Evolutionary conservation across 495 filamentous ascomycete species (phyloP).

Genomic region (Aspergillus funiculosus): DNA sequence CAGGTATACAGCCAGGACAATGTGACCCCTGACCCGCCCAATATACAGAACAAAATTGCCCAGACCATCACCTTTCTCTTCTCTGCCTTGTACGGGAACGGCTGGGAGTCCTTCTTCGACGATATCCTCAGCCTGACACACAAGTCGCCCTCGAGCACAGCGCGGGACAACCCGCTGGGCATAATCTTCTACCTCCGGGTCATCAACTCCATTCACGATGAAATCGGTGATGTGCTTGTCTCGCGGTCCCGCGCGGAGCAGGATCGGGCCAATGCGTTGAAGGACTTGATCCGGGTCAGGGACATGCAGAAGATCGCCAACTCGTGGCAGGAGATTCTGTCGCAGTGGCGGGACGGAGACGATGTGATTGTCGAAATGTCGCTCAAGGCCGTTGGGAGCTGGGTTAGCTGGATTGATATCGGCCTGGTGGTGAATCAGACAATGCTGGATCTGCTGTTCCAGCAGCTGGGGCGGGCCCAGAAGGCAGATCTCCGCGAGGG

Average conservation of each 20-base stretch:
- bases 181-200: constrained; percentile 85
- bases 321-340: constrained; percentile 88
- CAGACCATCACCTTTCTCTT: constrained; percentile 94
- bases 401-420: constrained; percentile 98
- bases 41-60: constrained; percentile 93
- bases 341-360: constrained; percentile 68
- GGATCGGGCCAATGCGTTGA: constrained; percentile 74
- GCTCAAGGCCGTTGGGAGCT: constrained; percentile 81
- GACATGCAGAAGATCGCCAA: constrained; percentile 79
- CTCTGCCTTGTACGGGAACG: constrained; percentile 70
- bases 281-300: constrained; percentile 76
- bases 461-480: constrained; percentile 60
- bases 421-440: constrained; percentile 82
- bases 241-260: constrained; percentile 66
- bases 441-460: constrained; percentile 76
- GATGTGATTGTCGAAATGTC: constrained; percentile 75
- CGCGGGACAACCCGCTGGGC: constrained; percentile 63
- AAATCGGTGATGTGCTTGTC: constrained; percentile 91
- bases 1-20: constrained; percentile 60
- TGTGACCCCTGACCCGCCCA: constrained; percentile 54
- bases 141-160: constrained; percentile 40
- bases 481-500: constrained; percentile 43
- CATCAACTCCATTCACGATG: constrained; percentile 84
- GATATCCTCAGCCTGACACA: constrained; percentile 70
- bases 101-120: constrained; percentile 83